Evolutionary conservation across 306 rosid species (phyloP).

Genomic region (Rosa rugosa): DNA sequence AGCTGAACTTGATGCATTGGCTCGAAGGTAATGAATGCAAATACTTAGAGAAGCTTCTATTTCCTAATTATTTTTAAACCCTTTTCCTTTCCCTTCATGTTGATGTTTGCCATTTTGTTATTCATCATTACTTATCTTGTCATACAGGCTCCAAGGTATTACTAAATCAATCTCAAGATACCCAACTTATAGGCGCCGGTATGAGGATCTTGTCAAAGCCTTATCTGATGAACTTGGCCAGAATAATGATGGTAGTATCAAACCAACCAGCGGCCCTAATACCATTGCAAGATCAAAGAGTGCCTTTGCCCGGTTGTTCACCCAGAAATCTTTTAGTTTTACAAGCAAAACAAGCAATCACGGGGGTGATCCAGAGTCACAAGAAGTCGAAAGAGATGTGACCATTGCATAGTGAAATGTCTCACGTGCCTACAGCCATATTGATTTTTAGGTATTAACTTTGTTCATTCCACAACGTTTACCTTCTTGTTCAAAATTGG

Average conservation of each 20-base stretch:
- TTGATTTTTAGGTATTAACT: conserved; percentile 6
- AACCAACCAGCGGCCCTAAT: conserved; percentile 9
- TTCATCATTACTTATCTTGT: conserved; percentile 5
- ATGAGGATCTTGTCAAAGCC: conserved; percentile 51
- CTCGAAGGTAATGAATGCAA: conserved; percentile 67
- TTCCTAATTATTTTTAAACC: not conserved
- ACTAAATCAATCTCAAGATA: conserved; percentile 86
- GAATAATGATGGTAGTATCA: conserved; percentile 35
- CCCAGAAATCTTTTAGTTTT: conserved; percentile 55
- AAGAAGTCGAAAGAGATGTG: conserved; percentile 38
- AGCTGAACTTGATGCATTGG: conserved; percentile 85
- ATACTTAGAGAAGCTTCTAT: not conserved
- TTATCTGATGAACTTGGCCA: conserved; percentile 52
- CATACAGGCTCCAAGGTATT: conserved; percentile 78
- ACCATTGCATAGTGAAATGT: conserved; percentile 32
- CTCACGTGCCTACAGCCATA: not conserved
- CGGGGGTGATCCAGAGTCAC: conserved; percentile 51
- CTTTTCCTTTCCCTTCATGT: not conserved
- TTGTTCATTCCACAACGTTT: not conserved
- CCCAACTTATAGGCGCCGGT: conserved; percentile 78
- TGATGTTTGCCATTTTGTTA: conserved; percentile 2
- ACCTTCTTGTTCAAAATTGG: not conserved
- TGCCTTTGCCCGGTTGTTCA: conserved; percentile 62
- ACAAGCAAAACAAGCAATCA: conserved; percentile 40
- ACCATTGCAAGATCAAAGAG: conserved; percentile 73